Evolutionary conservation across 768 basidiomycete species (phyloP).

Genomic region (Exidia glandulosa): DNA sequence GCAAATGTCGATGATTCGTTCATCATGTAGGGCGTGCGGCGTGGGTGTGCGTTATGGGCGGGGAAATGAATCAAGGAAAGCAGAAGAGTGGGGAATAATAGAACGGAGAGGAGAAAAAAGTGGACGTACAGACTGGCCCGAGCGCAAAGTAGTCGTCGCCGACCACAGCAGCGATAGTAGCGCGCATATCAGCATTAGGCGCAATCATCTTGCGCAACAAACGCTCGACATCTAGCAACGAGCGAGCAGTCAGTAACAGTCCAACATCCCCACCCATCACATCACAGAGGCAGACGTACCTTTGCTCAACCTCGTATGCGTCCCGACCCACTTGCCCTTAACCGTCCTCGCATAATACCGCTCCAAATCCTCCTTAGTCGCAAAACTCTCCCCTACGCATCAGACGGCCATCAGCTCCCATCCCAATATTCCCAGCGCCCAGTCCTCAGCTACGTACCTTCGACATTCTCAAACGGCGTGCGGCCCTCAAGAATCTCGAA

Average conservation of each 20-base stretch:
- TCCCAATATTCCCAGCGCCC: no score
- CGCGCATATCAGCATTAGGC: slow-evolving; percentile 73
- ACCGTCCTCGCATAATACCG: slow-evolving; percentile 82
- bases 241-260: not conserved
- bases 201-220: slow-evolving; percentile 68
- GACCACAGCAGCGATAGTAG: slow-evolving; percentile 56
- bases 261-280: not conserved
- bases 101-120: no score
- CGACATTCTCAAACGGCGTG: slow-evolving; percentile 81
- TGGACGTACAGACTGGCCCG: slow-evolving; percentile 12
- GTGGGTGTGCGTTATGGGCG: no score
- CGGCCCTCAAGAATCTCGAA: slow-evolving; percentile 90
- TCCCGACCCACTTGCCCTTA: slow-evolving; percentile 79
- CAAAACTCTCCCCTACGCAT: slow-evolving; percentile 70
- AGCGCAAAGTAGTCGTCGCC: slow-evolving; percentile 43
- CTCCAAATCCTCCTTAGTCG: slow-evolving; percentile 69
- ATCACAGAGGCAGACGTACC: slow-evolving; percentile 16
- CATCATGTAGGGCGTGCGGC: no score
- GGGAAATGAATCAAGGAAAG: slow-evolving; percentile 19
- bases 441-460: no score
- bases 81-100: no score
- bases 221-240: slow-evolving; percentile 42
- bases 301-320: slow-evolving; percentile 51
- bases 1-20: no score
- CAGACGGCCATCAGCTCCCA: no score